phyloP scores from a whole-genome alignment of 345 rosid species.

The Populus tremula region DNA sequence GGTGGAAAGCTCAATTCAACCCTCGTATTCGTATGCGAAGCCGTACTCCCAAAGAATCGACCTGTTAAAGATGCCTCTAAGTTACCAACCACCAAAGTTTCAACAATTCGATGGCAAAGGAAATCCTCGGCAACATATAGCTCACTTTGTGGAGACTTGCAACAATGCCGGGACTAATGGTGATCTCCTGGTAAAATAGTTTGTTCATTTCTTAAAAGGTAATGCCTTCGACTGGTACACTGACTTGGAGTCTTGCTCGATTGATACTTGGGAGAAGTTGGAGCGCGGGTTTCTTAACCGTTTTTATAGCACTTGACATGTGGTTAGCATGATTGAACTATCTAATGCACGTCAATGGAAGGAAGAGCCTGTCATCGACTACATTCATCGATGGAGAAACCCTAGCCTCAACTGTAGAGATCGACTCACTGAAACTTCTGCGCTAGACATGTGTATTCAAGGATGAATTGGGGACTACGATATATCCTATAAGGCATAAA shows the following conservation, averaged over 20 bases:
- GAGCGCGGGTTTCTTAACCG: not conserved
- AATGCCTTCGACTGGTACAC: slow-evolving; percentile 2
- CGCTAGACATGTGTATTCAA: too few relatives aligned
- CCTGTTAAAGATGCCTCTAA: not conserved
- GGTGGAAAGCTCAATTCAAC: not conserved
- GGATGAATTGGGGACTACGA: too few relatives aligned
- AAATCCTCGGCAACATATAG: too few relatives aligned
- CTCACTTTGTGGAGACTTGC: too few relatives aligned
- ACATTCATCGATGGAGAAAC: not conserved
- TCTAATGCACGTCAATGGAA: not conserved
- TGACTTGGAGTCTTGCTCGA: not conserved
- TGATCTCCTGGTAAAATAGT: too few relatives aligned
- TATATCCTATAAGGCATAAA: too few relatives aligned
- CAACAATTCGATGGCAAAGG: too few relatives aligned
- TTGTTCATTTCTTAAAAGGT: too few relatives aligned
- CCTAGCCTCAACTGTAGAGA: not conserved
- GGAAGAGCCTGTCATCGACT: not conserved
- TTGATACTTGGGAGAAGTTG: not conserved
- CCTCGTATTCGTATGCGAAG: not conserved
- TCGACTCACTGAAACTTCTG: not conserved
- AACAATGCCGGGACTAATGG: too few relatives aligned
- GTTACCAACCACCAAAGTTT: not conserved
- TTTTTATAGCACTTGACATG: not conserved
- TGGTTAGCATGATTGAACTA: not conserved
- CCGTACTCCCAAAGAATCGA: not conserved